Percentiles rank a stretch among this genome's conserved stretches.
phyloP scores from a whole-genome alignment of 305 asterid species.

The Lippia alba region DNA sequence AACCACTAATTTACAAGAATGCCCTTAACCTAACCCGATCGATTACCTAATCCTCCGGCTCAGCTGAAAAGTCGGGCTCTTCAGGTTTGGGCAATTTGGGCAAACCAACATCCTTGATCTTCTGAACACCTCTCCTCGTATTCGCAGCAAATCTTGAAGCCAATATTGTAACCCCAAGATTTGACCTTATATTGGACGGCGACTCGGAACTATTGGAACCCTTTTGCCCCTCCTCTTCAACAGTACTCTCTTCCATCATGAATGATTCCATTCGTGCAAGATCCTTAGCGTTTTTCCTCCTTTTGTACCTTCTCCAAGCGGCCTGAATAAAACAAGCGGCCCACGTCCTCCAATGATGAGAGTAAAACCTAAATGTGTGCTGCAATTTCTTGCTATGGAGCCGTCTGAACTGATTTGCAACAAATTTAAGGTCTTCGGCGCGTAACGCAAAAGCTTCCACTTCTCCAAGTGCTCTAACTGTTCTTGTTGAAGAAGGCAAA shows the following conservation, averaged over 20 bases:
- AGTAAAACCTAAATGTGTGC: constrained; percentile 89
- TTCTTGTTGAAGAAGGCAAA: constrained; percentile 86
- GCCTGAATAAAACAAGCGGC: constrained; percentile 94
- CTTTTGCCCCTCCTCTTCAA: constrained; percentile 46
- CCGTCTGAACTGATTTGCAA: constrained; percentile 87
- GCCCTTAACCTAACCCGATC: background rate
- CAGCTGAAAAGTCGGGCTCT: constrained; percentile 84
- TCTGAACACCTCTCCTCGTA: constrained; percentile 87
- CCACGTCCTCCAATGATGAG: constrained; percentile 98
- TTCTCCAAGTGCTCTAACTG: constrained; percentile 80
- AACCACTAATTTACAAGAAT: background rate
- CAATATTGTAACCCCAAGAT: constrained; percentile 75
- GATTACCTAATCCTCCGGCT: constrained; percentile 63
- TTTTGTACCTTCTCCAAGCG: constrained; percentile 81
- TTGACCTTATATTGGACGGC: constrained; percentile 42
- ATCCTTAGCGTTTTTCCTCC: constrained; percentile 67
- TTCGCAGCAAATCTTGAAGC: constrained; percentile 92
- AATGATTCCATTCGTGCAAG: constrained; percentile 73
- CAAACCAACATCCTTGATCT: constrained; percentile 67
- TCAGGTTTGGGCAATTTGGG: constrained; percentile 86
- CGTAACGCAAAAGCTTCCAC: constrained; percentile 91
- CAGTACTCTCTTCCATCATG: constrained; percentile 43
- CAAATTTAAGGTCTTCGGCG: constrained; percentile 93
- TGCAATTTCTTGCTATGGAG: constrained; percentile 96
- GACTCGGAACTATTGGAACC: constrained; percentile 30